Evolutionary conservation across 108 stramenopile species (phyloP).

Genomic region (Cylindrotheca fusiformis): DNA sequence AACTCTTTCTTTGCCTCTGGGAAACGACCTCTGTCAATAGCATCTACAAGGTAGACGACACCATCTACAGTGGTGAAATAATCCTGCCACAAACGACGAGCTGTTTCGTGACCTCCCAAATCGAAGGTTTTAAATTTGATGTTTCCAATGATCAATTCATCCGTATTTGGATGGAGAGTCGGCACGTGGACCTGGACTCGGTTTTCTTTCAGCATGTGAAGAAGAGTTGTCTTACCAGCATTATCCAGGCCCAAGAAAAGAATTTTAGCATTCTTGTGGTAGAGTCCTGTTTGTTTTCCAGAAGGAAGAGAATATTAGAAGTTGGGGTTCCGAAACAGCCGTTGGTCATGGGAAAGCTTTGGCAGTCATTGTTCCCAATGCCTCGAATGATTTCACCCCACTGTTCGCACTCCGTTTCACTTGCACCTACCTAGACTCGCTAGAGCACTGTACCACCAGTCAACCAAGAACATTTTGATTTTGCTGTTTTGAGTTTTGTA

Average conservation of each 20-base stretch:
- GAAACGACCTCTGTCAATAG: constrained; percentile 92
- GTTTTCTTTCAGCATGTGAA: constrained; percentile 53
- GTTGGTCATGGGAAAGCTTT: neutral
- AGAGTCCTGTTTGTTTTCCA: constrained; percentile 73
- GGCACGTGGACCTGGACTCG: constrained; percentile 45
- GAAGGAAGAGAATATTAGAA: constrained; percentile 2
- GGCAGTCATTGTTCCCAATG: neutral
- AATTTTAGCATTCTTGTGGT: constrained; percentile 99
- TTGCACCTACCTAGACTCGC: constrained; percentile 64
- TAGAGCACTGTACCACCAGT: constrained; percentile 90
- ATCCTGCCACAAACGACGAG: constrained; percentile 66
- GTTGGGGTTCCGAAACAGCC: neutral
- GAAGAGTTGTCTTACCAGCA: constrained; percentile 96
- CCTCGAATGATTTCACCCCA: too few species aligned
- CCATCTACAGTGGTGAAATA: constrained; percentile 94
- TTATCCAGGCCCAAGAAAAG: constrained; percentile 98
- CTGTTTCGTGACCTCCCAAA: constrained; percentile 71
- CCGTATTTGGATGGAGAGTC: constrained; percentile 59
- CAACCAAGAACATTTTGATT: constrained; percentile 60
- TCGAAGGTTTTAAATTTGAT: constrained; percentile 58
- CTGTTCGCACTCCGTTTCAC: too few species aligned
- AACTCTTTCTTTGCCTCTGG: constrained; percentile 99
- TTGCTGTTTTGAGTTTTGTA: too few species aligned
- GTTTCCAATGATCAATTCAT: constrained; percentile 36
- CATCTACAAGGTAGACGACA: constrained; percentile 96